These are phyloP conservation scores for Capillidium heterosporum DNA, from an alignment of 371 early-diverging fungal species.

Conservation along the genomic window DNA sequence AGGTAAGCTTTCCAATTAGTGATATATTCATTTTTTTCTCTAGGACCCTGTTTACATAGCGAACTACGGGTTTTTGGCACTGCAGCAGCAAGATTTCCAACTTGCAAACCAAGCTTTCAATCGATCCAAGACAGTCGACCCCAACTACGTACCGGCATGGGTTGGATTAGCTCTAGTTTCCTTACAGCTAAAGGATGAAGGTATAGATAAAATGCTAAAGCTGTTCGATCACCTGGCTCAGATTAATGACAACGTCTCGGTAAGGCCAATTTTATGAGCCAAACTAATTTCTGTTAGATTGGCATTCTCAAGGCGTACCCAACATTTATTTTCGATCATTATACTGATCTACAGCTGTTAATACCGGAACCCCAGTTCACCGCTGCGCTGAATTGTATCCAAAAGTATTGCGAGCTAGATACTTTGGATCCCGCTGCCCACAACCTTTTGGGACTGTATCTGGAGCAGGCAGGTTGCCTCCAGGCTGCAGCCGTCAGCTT, in stretches of 20 bases:
- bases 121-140: constrained; percentile 56
- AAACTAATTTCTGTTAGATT: too few relatives aligned
- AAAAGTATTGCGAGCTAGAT: constrained; percentile 21
- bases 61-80: constrained; percentile 69
- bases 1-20: too few relatives aligned
- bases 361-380: not conserved
- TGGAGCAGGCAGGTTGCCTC: not conserved
- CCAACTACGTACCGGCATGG: constrained; percentile 66
- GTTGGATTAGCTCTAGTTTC: constrained; percentile 69
- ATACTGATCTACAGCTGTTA: too few relatives aligned
- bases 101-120: constrained; percentile 60
- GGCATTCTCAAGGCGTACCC: not conserved
- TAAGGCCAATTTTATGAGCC: too few relatives aligned
- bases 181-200: constrained; percentile 19
- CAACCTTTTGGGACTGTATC: not conserved
- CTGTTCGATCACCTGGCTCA: constrained; percentile 62
- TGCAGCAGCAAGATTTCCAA: constrained; percentile 50
- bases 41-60: constrained; percentile 56
- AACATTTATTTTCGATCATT: not conserved
- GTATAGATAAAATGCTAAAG: constrained; percentile 26
- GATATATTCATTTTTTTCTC: too few relatives aligned
- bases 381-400: constrained; percentile 25
- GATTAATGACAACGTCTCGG: constrained; percentile 16
- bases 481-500: not conserved
- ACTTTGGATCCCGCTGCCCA: constrained; percentile 7